Evolutionary conservation across 306 rosid genomes (phyloP), one percentile per base, ranked within the genome.

Genomic region (Arachis stenosperma): DNA sequence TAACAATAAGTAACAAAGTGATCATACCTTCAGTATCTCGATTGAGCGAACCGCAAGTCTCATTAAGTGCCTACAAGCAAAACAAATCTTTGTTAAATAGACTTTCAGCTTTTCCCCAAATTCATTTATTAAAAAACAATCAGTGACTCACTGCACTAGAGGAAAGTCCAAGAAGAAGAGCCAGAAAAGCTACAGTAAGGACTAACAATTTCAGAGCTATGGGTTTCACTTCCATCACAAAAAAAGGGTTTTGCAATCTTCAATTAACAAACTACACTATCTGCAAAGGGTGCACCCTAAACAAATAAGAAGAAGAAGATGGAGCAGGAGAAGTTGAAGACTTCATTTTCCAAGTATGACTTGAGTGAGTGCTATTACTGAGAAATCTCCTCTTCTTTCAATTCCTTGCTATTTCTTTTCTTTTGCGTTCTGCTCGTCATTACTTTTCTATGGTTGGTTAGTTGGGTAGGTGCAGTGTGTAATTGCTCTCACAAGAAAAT

Each of bases 11-110:
- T 14, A 15, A 22, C 5, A 33, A 46, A 29, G 15, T 61, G 56
- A 39, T 44, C 30, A 62, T 56, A 80, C 84, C 80, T 54, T 62
- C 15, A 10, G 59, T 11, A 29, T 76, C 63, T 71, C 77, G 67
- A 8, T 10, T 62, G 79, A 68, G 36, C 27, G 84, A 67, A 61
- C 48, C 80, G 39, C 87, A 76, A 63, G 80, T 79, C 57, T 79
- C 82, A 48, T 80, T 80, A 12, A 76, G 67, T 58, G 79, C 73
- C 87, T 83, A 46, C 52, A 63, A 79, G 22, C 29, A 57, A 71
- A 52, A 57, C 33, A 27, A 61, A 81, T 14, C 46, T 60, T 47
- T 58, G 3, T 47, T 52, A 39, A 64, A 73, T 46, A 10, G 29
- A 27, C 62, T 73, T 46, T 52, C 58, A 17, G 6, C 4, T 33